Percentiles rank a stretch among this genome's conserved stretches.
phyloP scores from a whole-genome alignment of 2,329 filamentous ascomycete genomes.

The Stachybotrys chartarum region DNA sequence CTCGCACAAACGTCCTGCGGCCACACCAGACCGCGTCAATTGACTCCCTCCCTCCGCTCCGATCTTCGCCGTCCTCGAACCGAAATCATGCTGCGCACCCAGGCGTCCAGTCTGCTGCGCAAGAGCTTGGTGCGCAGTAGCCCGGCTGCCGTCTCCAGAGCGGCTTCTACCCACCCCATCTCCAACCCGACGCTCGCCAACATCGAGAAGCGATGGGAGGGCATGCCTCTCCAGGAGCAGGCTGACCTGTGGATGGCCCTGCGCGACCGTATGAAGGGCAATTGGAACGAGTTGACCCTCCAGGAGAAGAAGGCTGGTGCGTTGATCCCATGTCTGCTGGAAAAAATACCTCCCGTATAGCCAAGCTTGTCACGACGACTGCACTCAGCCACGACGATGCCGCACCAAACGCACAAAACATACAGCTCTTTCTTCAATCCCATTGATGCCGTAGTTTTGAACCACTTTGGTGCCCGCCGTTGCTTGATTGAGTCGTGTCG shows the following conservation, averaged over 20 bases:
- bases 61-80: constrained; percentile 7
- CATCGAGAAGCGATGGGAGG: constrained; percentile 99
- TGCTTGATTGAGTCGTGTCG: neutral
- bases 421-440: too few relatives aligned
- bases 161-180: constrained; percentile 78
- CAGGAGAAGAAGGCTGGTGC: constrained; percentile 99
- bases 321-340: constrained; percentile 32
- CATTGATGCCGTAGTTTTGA: too few relatives aligned
- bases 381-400: neutral
- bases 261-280: constrained; percentile 96
- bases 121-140: constrained; percentile 33
- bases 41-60: constrained; percentile 15
- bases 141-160: constrained; percentile 41
- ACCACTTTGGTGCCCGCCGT: too few relatives aligned
- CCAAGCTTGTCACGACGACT: constrained; percentile 11
- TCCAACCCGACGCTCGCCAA: constrained; percentile 95
- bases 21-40: constrained; percentile 22
- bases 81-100: constrained; percentile 46
- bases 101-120: constrained; percentile 46
- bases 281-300: constrained; percentile 90
- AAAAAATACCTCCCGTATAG: constrained; percentile 27
- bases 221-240: constrained; percentile 96
- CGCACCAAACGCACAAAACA: neutral
- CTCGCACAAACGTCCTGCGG: constrained; percentile 6
- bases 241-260: constrained; percentile 98